Percentiles rank a stretch among this genome's conserved stretches.
Conservation (phyloP, 768 basidiomycete species). For the Phanerochaete sordida region DNA sequence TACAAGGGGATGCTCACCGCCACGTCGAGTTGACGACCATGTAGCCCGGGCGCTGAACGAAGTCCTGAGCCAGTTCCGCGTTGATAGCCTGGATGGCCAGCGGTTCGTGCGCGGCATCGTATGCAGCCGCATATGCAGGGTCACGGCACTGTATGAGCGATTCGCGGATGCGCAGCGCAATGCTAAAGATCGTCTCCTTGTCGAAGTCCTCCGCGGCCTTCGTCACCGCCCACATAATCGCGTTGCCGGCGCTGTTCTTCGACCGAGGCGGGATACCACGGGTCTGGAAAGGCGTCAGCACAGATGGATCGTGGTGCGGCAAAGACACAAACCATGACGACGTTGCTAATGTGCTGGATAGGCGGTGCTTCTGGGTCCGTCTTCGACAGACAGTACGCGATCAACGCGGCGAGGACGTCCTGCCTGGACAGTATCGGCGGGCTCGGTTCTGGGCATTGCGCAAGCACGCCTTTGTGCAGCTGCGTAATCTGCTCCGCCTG, state of each 20-base stretch:
- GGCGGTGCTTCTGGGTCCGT: slow-evolving; percentile 4
- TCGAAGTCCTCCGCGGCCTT: slow-evolving; percentile 4
- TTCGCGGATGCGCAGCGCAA: slow-evolving; percentile 8
- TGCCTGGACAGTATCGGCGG: slow-evolving; percentile 3
- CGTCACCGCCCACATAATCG: slow-evolving; percentile 8
- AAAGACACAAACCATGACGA: slow-evolving; percentile 5
- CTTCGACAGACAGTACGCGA: slow-evolving; percentile 8
- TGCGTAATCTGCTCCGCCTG: background rate
- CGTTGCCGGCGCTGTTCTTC: background rate
- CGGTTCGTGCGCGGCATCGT: background rate
- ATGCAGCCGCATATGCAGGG: slow-evolving; percentile 9
- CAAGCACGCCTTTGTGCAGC: slow-evolving; percentile 4
- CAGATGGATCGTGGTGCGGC: too few species aligned
- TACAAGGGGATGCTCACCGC: slow-evolving; percentile 3
- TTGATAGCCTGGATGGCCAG: background rate
- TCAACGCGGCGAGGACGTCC: slow-evolving; percentile 9
- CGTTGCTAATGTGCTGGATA: slow-evolving; percentile 4
- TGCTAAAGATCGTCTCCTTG: slow-evolving; percentile 1
- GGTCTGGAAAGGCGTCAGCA: too few species aligned
- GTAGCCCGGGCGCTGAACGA: background rate
- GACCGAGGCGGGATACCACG: slow-evolving; percentile 3
- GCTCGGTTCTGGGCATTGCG: background rate
- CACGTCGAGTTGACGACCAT: slow-evolving; percentile 12
- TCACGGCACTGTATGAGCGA: background rate
- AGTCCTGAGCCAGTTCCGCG: background rate